These are phyloP conservation scores for Fusarium burgessii DNA, from an alignment of 2,329 filamentous ascomycete species.

Conservation along the genomic window DNA sequence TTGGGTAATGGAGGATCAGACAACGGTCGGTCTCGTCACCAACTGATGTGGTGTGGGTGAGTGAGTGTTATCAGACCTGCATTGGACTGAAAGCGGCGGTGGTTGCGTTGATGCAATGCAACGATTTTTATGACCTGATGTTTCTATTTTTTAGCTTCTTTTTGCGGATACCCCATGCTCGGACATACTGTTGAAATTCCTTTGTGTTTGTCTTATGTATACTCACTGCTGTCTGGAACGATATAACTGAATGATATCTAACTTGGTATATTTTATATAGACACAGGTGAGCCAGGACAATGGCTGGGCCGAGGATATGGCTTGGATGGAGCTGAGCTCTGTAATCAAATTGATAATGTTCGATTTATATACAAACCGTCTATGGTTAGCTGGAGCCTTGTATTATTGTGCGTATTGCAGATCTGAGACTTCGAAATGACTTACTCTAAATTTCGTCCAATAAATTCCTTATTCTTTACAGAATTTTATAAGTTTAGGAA, in stretches of 20 bases:
- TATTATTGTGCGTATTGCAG: no score
- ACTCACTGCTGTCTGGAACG: slow-evolving; percentile 25
- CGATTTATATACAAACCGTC: neutral
- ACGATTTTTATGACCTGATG: slow-evolving; percentile 43
- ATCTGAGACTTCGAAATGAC: no score
- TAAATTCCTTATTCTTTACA: no score
- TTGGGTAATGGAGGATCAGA: slow-evolving; percentile 58
- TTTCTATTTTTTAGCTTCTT: slow-evolving; percentile 32
- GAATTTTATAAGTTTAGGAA: no score
- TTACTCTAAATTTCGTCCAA: no score
- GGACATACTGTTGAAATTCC: slow-evolving; percentile 35
- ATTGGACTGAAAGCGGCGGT: slow-evolving; percentile 16
- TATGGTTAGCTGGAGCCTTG: no score
- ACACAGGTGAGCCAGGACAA: slow-evolving; percentile 11
- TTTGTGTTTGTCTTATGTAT: slow-evolving; percentile 31
- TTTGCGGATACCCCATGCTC: slow-evolving; percentile 44
- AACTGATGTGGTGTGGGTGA: slow-evolving; percentile 15
- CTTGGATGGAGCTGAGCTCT: slow-evolving; percentile 32
- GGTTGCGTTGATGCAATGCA: slow-evolving; percentile 36
- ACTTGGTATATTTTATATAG: slow-evolving; percentile 26
- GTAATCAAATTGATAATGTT: slow-evolving; percentile 16
- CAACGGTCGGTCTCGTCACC: slow-evolving; percentile 26
- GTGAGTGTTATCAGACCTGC: slow-evolving; percentile 1
- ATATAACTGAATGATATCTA: slow-evolving; percentile 11
- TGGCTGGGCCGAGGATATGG: slow-evolving; percentile 14